A percentile compares a stretch with the other conserved stretches of the same genome.
Evolutionary conservation across 805 yeast species (phyloP).

Genomic region (Wickerhamomyces bovis): DNA sequence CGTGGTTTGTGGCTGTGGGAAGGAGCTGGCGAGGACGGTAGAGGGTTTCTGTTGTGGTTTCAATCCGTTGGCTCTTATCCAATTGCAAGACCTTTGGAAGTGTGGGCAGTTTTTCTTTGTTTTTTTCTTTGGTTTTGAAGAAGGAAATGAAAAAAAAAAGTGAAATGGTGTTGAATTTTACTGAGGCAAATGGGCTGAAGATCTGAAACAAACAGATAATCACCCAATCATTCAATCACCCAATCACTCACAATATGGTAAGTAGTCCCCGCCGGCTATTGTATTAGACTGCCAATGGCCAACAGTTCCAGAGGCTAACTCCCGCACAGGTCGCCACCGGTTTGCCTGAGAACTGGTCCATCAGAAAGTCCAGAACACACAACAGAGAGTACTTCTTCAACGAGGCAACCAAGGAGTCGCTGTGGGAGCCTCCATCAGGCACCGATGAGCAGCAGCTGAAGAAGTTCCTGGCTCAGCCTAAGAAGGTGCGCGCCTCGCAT

Average conservation of each 20-base stretch:
- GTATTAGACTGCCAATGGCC: too few relatives aligned
- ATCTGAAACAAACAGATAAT: too few relatives aligned
- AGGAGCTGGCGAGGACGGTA: neutral
- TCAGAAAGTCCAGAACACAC: slow-evolving; percentile 71
- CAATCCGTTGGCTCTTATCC: too few relatives aligned
- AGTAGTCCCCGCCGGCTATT: neutral
- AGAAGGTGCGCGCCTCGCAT: slow-evolving; percentile 75
- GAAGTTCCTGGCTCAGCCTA: slow-evolving; percentile 53
- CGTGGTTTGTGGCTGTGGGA: too few relatives aligned
- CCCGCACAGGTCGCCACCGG: slow-evolving; percentile 44
- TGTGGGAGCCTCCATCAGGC: slow-evolving; percentile 90
- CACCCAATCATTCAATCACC: too few relatives aligned
- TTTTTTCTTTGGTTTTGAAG: too few relatives aligned
- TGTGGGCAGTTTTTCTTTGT: too few relatives aligned
- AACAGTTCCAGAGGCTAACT: neutral
- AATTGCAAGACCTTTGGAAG: too few relatives aligned
- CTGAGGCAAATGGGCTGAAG: too few relatives aligned
- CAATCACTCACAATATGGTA: neutral
- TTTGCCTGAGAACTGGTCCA: slow-evolving; percentile 80
- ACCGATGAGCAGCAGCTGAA: slow-evolving; percentile 58
- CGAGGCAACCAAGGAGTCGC: slow-evolving; percentile 60
- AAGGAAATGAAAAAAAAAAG: too few relatives aligned
- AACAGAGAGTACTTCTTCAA: slow-evolving; percentile 81
- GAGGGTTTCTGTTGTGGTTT: too few relatives aligned
- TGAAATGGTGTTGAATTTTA: too few relatives aligned